A percentile compares a stretch with the other conserved stretches of the same genome.
These are phyloP conservation scores for Cytidiella melzeri DNA, from an alignment of 768 basidiomycete genomes.

Conservation along the genomic window DNA sequence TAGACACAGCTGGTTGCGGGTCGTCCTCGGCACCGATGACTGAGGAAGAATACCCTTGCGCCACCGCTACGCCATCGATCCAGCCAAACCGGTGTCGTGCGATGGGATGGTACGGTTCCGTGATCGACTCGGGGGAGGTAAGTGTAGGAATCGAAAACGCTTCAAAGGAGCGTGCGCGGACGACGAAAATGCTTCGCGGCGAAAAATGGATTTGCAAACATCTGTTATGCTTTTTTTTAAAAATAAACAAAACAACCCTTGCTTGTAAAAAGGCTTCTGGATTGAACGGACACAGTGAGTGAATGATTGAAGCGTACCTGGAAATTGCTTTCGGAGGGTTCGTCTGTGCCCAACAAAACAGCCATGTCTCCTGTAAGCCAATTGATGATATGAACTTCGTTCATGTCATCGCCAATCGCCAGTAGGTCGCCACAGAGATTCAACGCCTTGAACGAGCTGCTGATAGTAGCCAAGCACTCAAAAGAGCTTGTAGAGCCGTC, in stretches of 20 bases:
- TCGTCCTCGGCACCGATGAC: background rate
- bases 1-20: constrained; percentile 29
- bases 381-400: constrained; percentile 48
- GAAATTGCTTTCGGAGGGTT: constrained; percentile 26
- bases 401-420: constrained; percentile 46
- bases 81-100: constrained; percentile 56
- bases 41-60: constrained; percentile 11
- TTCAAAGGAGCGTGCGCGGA: constrained; percentile 51
- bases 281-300: no score
- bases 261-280: no score
- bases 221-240: constrained; percentile 35
- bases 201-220: constrained; percentile 49
- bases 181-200: constrained; percentile 44
- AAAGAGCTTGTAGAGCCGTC: background rate
- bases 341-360: constrained; percentile 34
- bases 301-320: constrained; percentile 21
- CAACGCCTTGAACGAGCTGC: constrained; percentile 40
- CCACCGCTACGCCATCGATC: constrained; percentile 53
- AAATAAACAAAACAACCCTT: background rate
- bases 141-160: constrained; percentile 47
- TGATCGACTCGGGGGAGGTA: constrained; percentile 11
- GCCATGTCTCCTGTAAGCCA: constrained; percentile 46
- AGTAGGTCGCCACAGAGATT: constrained; percentile 45
- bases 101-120: constrained; percentile 28
- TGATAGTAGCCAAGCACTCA: constrained; percentile 13